Base-by-base conservation (phyloP, 352 stramenopile genomes). In the Lagenidium giganteum region DNA sequence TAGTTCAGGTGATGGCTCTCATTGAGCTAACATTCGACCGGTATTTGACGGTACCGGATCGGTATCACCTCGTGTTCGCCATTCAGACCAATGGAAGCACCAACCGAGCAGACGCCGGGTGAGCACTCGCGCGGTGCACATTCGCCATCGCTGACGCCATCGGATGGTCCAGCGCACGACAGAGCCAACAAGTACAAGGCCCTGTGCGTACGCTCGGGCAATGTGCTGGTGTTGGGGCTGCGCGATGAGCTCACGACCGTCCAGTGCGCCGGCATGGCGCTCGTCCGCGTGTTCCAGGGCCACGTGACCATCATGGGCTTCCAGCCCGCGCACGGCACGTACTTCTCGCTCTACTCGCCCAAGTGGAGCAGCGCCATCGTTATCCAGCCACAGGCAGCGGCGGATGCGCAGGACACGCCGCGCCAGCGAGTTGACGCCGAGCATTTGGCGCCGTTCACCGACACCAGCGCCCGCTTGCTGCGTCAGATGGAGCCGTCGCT, bases 211-310 rank as follows among this genome's bases (percentile, higher is more conserved):
- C 62, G 59, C 12, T 88, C 74, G 21, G 79, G 79, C 41, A 70
- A 76, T 38, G 60, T 84, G 18, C 64, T 88, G 20, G 75, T 69
- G 18, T 51, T 94, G 35, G 82, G 79, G 0, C 73, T 88, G 70
- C 66, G 70, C 32, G 45, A 38, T 8, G 43, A 52, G 41, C n/a
- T n/a, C n/a, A 55, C 58, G 46, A 54, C 57, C 18, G 34, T 90
- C 14, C 76, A 85, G 45, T 89, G 79, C 59, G 82, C 77, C 5
- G 82, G 82, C 20, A 87, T 87, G 70, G 56, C 61, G 33, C 67
- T 89, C 23, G 48, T 94, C 37, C 82, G 82, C 8, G 63, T 94
- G 16, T 91, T 90, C 64, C 79, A 91, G 49, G 82, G 82, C 13
- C 65, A 79, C 36, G 75, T 80, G 6, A 65, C 83, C 36, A 60